Evolutionary conservation across 75 land plant genomes (phyloP), one percentile per base, ranked within the genome.

Genomic region (Cryptomeria japonica): DNA sequence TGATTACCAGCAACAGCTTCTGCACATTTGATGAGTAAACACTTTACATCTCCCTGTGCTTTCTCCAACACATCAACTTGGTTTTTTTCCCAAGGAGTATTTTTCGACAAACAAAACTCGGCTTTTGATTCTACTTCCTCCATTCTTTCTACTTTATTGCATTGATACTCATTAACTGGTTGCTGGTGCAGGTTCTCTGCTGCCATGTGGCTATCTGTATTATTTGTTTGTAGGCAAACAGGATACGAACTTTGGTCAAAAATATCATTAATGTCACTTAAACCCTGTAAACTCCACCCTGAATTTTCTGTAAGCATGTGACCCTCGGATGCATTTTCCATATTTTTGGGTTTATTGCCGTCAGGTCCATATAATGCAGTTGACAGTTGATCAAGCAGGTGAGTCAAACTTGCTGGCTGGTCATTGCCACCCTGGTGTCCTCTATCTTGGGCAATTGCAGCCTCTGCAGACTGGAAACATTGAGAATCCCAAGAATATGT

Each of bases 11-110:
- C 87, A 42, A 96, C 22, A 53, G 96, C 95, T 51, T 87, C 88
- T 16, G 97, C 99, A 92, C 97, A 96, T 41, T 85, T 86, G 86
- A 95, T 88, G 84, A 97, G 90, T 68, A 97, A 87, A 13, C 87
- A 79, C 80, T 91, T 93, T 42, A 93, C 84, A 89, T 86, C 83
- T 4, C 39, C 83, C 75, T 89, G 53, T 18, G 92, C 88, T 16
- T 61, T 34, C 25, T 58, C 83, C 61, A 77, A 85, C 31, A 68
- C 51, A 13, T 84, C 28, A 31, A 18, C 38, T 4, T 89, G 89
- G 28, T 37, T 79, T 80, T 87, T 31, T 9, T 46, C 32, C 41
- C 72, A 61, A 84, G 68, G 56, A 90, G 46, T 83, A 89, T 64
- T 28, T 86, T 88, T 86, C 83, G 84, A 15, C 42, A 53, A 46